These are phyloP conservation scores for Apiotrichum veenhuisii DNA, from an alignment of 1,284 basidiomycete species.

Conservation along the genomic window DNA sequence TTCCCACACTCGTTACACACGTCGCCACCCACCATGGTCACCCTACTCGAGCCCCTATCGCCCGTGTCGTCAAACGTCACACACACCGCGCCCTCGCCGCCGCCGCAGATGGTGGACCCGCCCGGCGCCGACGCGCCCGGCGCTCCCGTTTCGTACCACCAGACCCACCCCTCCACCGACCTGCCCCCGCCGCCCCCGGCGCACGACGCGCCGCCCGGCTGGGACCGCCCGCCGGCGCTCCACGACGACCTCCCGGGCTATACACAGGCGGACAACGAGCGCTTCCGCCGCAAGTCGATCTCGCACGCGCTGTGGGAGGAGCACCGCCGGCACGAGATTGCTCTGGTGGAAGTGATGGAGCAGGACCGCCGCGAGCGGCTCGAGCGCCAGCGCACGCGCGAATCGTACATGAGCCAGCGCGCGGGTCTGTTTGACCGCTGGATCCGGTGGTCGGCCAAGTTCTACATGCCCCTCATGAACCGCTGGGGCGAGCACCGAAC, in stretches of 20 bases:
- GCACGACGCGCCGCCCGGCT: background rate
- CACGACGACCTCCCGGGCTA: background rate
- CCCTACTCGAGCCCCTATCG: too few relatives aligned
- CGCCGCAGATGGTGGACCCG: too few relatives aligned
- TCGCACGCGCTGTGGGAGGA: background rate
- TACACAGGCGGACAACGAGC: background rate
- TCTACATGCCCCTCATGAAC: constrained; percentile 7
- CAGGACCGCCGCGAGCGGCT: background rate
- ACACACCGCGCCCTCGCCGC: too few relatives aligned
- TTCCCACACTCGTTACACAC: too few relatives aligned
- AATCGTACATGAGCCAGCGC: background rate
- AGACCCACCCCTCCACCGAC: too few relatives aligned
- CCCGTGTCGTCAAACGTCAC: too few relatives aligned
- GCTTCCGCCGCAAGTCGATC: background rate
- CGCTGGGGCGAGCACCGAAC: constrained; percentile 1
- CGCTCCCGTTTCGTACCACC: background rate
- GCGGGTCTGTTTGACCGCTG: background rate
- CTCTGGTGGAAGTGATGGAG: background rate
- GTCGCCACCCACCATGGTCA: too few relatives aligned
- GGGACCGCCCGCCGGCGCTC: background rate
- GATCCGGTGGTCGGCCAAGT: constrained; percentile 1
- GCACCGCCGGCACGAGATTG: background rate
- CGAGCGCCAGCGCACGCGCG: constrained; percentile 3
- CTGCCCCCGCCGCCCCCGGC: too few relatives aligned
- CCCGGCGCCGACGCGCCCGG: background rate